Percentiles rank a stretch among this genome's conserved stretches.
Evolutionary conservation across 73 alveolate species (phyloP).

Genomic region (Loxodes magnus): DNA sequence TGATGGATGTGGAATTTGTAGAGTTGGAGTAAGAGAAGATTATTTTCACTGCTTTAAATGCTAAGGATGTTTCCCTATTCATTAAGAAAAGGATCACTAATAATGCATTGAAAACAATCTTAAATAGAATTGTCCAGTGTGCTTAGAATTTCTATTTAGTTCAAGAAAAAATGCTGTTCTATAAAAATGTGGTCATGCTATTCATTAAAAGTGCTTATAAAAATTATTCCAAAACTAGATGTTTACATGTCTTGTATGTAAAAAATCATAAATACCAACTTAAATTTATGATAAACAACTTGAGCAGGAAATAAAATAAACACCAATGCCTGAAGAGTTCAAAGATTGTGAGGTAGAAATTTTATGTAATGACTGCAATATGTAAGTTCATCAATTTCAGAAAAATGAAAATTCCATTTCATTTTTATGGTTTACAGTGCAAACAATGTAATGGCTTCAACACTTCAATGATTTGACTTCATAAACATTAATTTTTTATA

Average conservation of each 20-base stretch:
- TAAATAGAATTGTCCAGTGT: conserved; percentile 55
- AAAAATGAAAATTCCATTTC: conserved; percentile 3
- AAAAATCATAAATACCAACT: conserved; percentile 13
- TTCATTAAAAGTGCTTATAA: conserved; percentile 46
- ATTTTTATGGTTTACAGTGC: conserved; percentile 3
- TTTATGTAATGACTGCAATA: conserved; percentile 3
- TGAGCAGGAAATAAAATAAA: conserved; percentile 3
- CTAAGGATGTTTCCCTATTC: conserved; percentile 40
- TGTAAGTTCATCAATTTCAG: background rate
- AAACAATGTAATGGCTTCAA: conserved; percentile 3
- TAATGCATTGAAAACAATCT: conserved; percentile 26
- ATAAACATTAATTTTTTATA: too few relatives aligned
- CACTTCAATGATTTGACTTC: conserved; percentile 2
- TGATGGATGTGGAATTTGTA: conserved; percentile 61
- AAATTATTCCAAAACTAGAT: background rate
- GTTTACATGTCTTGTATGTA: conserved; percentile 31
- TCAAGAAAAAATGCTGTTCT: conserved; percentile 27
- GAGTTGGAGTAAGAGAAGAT: conserved; percentile 54
- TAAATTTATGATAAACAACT: background rate
- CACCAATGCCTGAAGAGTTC: conserved; percentile 17
- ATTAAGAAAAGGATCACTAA: conserved; percentile 24
- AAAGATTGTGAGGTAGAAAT: background rate
- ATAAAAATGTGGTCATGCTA: conserved; percentile 49
- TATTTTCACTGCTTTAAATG: conserved; percentile 59
- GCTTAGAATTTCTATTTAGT: conserved; percentile 38